These are phyloP conservation scores for Cucumis hystrix DNA, from an alignment of 306 rosid genomes.

Conservation along the genomic window DNA sequence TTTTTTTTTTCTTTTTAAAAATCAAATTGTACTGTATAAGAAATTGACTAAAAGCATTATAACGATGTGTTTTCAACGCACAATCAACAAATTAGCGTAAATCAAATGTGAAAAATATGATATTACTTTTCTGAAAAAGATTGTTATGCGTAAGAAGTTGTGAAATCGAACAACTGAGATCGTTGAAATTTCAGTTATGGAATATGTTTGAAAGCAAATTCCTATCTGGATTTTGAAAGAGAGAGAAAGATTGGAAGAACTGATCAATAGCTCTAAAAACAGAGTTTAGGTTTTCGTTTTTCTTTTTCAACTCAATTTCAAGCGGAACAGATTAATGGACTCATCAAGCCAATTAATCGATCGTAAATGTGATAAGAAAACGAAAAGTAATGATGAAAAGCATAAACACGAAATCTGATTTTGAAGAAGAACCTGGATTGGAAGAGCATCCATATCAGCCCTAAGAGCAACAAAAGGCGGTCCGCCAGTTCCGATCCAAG, in stretches of 20 bases:
- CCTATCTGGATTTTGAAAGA: not conserved
- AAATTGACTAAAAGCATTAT: not conserved
- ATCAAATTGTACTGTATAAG: not conserved
- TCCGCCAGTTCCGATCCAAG: conserved; percentile 80
- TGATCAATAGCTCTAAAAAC: not conserved
- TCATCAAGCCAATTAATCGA: not conserved
- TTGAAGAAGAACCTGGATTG: conserved; percentile 54
- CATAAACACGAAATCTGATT: not conserved
- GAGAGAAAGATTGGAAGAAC: not conserved
- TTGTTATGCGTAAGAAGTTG: not conserved
- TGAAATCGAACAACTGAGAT: not conserved
- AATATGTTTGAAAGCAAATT: not conserved
- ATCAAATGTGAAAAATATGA: not conserved
- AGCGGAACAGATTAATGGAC: not conserved
- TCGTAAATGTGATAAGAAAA: not conserved
- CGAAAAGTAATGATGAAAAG: not conserved
- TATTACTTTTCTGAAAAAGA: not conserved
- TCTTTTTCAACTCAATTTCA: not conserved
- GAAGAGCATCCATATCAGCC: conserved; percentile 99
- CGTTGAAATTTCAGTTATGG: not conserved
- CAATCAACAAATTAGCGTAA: not conserved
- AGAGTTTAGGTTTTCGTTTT: not conserved
- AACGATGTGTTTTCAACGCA: not conserved
- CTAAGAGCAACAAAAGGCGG: conserved; percentile 87
- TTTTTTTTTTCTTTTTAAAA: not conserved